Evolutionary conservation across 2,329 filamentous ascomycete species (phyloP).

Genomic region (Cordyceps javanica): DNA sequence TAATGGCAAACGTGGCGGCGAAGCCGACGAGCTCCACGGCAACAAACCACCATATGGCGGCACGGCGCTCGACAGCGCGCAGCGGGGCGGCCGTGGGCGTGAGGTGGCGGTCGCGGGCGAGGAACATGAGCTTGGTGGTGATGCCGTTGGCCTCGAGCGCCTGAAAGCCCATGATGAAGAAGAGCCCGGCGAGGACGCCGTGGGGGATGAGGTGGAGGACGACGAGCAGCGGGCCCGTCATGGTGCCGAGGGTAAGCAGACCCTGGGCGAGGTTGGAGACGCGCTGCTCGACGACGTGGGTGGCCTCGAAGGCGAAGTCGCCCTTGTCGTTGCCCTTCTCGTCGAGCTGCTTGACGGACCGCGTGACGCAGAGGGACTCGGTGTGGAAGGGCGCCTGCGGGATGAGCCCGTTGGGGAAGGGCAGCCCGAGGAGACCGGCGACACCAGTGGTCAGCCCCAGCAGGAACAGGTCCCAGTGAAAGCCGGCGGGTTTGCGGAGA

Average conservation of each 20-base stretch:
- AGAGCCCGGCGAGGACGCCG: slow-evolving; percentile 71
- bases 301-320: slow-evolving; percentile 43
- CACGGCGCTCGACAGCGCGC: slow-evolving; percentile 51
- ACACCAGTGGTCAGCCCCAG: slow-evolving; percentile 72
- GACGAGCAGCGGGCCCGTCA: slow-evolving; percentile 66
- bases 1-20: slow-evolving; percentile 74
- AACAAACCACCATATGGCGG: slow-evolving; percentile 67
- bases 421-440: slow-evolving; percentile 68
- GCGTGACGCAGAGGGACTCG: slow-evolving; percentile 67
- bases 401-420: slow-evolving; percentile 77
- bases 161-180: slow-evolving; percentile 81
- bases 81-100: slow-evolving; percentile 56
- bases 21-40: slow-evolving; percentile 63
- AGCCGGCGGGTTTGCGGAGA: slow-evolving; percentile 72
- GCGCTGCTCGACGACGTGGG: slow-evolving; percentile 71
- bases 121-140: slow-evolving; percentile 66
- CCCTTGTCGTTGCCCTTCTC: slow-evolving; percentile 51
- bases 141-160: slow-evolving; percentile 73
- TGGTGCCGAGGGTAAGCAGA: slow-evolving; percentile 70
- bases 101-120: slow-evolving; percentile 58
- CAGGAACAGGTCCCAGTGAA: slow-evolving; percentile 81
- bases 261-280: slow-evolving; percentile 74
- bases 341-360: slow-evolving; percentile 44
- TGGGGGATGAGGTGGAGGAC: slow-evolving; percentile 75
- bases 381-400: slow-evolving; percentile 82